Evolutionary conservation across 192 early-diverging fungal species (phyloP), one percentile per base, ranked within the genome.

Genomic region (Phlyctochytrium arcticum): DNA sequence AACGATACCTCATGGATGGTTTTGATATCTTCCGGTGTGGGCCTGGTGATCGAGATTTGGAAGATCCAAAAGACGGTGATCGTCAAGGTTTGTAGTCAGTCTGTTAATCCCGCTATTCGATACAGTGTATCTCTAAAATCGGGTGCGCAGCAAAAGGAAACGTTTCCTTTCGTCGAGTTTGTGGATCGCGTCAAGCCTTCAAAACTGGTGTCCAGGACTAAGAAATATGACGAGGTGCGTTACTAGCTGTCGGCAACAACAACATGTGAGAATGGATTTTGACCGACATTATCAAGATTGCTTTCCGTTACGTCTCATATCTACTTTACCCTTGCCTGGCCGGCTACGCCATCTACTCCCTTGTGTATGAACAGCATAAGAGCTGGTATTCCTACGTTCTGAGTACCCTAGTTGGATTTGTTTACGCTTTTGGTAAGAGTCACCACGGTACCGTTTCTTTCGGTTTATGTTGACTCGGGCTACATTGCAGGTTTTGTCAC

Each of bases 1-100:
- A 94, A 94, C 75, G 88, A 91, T 29, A 96, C 92, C 4, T 83
- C 79, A 39, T 90, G 83, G 77, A 90, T 94, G 88, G 88, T 94
- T 53, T 67, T 96, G 26, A 76, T 93, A 44, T 90, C 89, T 27
- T 86, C 87, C 67, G 91, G 86, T n/a, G 60, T 88, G 48, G 91
- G 91, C 17, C 67, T 94, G 26, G 60, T 87, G 0, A 92, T 96
- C 74, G 93, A 96, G 60, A 69, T 85, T 4, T 96, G 93, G 93
- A 96, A 96, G 70, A 88, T 95, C 44, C 81, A 89, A 59, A 92
- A 91, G 65, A 90, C 89, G 12, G 80, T 92, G 35, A 89, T 89
- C 60, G 73, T 90, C 46, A 80, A 88, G 64, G 82, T 87, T 37
- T 34, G 48, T 19, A n/a, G 29, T 31, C 2, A 60, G 23, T 32